Conservation (phyloP, 768 basidiomycete genomes). For the Tubosaeta sp. region DNA sequence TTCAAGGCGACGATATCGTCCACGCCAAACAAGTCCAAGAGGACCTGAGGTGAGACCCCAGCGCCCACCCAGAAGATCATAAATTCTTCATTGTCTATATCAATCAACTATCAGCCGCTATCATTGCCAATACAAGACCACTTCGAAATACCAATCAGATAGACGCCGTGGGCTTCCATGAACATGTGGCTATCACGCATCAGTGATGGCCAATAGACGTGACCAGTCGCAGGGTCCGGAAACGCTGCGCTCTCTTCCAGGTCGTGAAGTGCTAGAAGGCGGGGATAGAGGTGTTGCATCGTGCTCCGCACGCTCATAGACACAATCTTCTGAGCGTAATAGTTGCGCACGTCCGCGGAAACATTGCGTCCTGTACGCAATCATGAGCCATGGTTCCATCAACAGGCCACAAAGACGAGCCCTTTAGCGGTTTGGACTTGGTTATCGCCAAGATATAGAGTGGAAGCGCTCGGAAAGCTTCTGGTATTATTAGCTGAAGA, state of each 20-base stretch:
- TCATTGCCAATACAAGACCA: slow-evolving; percentile 13
- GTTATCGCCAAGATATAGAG: slow-evolving; percentile 75
- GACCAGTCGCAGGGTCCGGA: slow-evolving; percentile 55
- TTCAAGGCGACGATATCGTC: slow-evolving; percentile 74
- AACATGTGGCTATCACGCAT: slow-evolving; percentile 81
- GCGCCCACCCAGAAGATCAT: slow-evolving; percentile 90
- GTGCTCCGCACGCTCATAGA: slow-evolving; percentile 64
- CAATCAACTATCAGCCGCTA: slow-evolving; percentile 3
- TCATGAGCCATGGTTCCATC: slow-evolving; percentile 2
- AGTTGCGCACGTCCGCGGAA: slow-evolving; percentile 90
- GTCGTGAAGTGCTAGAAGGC: slow-evolving; percentile 84
- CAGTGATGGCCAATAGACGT: slow-evolving; percentile 62
- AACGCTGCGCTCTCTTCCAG: slow-evolving; percentile 67
- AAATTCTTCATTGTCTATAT: slow-evolving; percentile 84
- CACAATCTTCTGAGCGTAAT: slow-evolving; percentile 71
- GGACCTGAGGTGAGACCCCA: slow-evolving; percentile 74
- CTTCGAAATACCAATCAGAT: slow-evolving; percentile 70
- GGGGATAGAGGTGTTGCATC: slow-evolving; percentile 83
- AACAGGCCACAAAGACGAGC: slow-evolving; percentile 34
- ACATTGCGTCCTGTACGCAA: slow-evolving; percentile 66
- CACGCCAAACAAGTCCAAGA: slow-evolving; percentile 79
- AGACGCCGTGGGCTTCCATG: slow-evolving; percentile 91
- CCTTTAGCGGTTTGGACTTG: slow-evolving; percentile 93
- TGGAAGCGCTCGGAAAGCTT: slow-evolving; percentile 84
- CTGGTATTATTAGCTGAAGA: slow-evolving; percentile 84